Percentiles rank a stretch among this genome's conserved stretches.
Evolutionary conservation across 2,329 filamentous ascomycete species (phyloP).

Genomic region (Fusarium newnesense): DNA sequence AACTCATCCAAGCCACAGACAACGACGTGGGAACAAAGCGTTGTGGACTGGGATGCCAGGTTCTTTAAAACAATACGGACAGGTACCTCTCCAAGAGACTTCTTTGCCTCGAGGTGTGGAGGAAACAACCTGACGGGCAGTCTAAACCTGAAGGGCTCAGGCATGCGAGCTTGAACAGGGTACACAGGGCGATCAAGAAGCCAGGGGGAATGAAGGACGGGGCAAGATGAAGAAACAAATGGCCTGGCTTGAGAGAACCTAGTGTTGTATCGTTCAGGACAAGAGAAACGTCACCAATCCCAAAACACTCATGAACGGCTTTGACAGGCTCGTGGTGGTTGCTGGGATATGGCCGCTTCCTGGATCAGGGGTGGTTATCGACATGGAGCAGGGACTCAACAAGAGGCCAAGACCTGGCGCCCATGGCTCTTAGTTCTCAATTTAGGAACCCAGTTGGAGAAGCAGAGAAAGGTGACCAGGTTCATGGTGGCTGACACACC

Average conservation of each 20-base stretch:
- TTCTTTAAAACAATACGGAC: slow-evolving; percentile 39
- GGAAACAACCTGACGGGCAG: slow-evolving; percentile 45
- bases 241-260: slow-evolving; percentile 36
- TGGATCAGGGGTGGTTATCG: slow-evolving; percentile 40
- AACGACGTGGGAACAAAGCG: slow-evolving; percentile 41
- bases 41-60: slow-evolving; percentile 37
- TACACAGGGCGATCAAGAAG: slow-evolving; percentile 45
- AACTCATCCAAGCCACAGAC: slow-evolving; percentile 43
- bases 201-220: slow-evolving; percentile 37
- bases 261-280: slow-evolving; percentile 39
- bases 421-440: slow-evolving; percentile 42
- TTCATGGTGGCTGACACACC: slow-evolving; percentile 33
- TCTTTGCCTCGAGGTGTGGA: slow-evolving; percentile 41
- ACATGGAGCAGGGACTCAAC: slow-evolving; percentile 42
- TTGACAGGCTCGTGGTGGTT: slow-evolving; percentile 44
- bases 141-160: slow-evolving; percentile 44
- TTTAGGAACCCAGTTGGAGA: slow-evolving; percentile 41
- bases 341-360: slow-evolving; percentile 39
- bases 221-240: slow-evolving; percentile 45
- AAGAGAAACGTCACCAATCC: slow-evolving; percentile 43
- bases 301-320: slow-evolving; percentile 35
- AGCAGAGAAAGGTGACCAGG: slow-evolving; percentile 26
- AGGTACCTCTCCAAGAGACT: slow-evolving; percentile 24
- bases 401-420: slow-evolving; percentile 38
- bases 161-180: slow-evolving; percentile 46